Percentiles rank a stretch among this genome's conserved stretches.
Evolutionary conservation across 257 asterid species (phyloP).

Genomic region (Solanum dulcamara): DNA sequence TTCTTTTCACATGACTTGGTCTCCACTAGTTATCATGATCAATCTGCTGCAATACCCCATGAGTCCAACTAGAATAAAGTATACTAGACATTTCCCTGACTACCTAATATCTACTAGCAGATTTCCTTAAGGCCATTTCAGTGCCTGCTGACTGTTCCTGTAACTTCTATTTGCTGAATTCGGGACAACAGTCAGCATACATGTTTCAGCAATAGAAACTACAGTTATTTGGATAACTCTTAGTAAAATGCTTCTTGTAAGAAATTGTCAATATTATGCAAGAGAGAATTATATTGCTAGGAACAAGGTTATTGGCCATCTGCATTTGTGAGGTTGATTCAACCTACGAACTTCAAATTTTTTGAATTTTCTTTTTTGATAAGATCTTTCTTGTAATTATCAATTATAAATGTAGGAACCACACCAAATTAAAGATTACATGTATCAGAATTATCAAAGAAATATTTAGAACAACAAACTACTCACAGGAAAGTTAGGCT

Average conservation of each 20-base stretch:
- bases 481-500: constrained; percentile 75
- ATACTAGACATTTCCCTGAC: neutral
- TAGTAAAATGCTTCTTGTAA: neutral
- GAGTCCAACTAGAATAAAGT: neutral
- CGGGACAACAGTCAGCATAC: neutral
- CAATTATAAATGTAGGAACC: neutral
- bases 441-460: neutral
- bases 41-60: neutral
- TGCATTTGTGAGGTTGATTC: neutral
- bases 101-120: neutral
- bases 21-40: neutral
- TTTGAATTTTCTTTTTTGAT: neutral
- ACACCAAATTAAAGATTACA: neutral
- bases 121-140: neutral
- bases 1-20: neutral
- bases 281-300: neutral
- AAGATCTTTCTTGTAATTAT: neutral
- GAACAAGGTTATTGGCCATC: neutral
- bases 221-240: neutral
- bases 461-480: neutral
- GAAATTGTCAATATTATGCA: neutral
- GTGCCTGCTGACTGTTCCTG: neutral
- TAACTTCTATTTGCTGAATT: neutral
- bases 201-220: neutral
- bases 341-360: neutral